Evolutionary conservation across 768 basidiomycete species (phyloP).

Genomic region (Dentipellis fragilis): DNA sequence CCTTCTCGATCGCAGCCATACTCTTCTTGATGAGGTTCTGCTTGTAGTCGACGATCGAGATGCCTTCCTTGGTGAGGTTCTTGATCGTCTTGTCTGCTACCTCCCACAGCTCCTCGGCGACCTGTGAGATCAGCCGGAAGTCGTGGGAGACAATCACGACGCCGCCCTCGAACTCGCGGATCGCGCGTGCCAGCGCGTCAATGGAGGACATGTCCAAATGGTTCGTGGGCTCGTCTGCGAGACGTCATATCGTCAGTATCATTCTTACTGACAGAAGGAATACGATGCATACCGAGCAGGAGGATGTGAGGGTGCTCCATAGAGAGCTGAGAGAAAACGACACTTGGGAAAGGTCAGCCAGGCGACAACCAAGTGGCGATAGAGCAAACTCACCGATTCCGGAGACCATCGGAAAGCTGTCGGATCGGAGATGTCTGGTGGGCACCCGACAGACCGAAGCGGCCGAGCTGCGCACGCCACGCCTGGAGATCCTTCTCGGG

Average conservation of each 20-base stretch:
- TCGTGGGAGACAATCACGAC: constrained; percentile 99
- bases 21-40: constrained; percentile 73
- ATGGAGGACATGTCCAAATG: constrained; percentile 98
- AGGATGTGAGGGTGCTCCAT: constrained; percentile 98
- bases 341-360: constrained; percentile 32
- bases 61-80: constrained; percentile 86
- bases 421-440: constrained; percentile 93
- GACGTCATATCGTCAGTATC: not conserved
- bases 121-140: constrained; percentile 97
- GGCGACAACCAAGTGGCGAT: not conserved
- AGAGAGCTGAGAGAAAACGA: constrained; percentile 91
- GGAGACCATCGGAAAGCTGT: constrained; percentile 90
- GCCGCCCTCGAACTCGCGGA: constrained; percentile 95
- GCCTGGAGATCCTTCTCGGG: constrained; percentile 91
- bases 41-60: constrained; percentile 92
- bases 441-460: constrained; percentile 88
- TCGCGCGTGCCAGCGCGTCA: constrained; percentile 89
- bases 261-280: not conserved
- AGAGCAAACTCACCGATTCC: constrained; percentile 65
- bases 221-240: constrained; percentile 84
- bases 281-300: constrained; percentile 49
- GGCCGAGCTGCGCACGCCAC: constrained; percentile 90
- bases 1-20: constrained; percentile 84
- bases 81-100: constrained; percentile 89
- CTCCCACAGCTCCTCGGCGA: constrained; percentile 98